A percentile compares a stretch with the other conserved stretches of the same genome.
phyloP scores from a whole-genome alignment of 192 early-diverging fungal genomes.

The Radiomyces spectabilis region DNA sequence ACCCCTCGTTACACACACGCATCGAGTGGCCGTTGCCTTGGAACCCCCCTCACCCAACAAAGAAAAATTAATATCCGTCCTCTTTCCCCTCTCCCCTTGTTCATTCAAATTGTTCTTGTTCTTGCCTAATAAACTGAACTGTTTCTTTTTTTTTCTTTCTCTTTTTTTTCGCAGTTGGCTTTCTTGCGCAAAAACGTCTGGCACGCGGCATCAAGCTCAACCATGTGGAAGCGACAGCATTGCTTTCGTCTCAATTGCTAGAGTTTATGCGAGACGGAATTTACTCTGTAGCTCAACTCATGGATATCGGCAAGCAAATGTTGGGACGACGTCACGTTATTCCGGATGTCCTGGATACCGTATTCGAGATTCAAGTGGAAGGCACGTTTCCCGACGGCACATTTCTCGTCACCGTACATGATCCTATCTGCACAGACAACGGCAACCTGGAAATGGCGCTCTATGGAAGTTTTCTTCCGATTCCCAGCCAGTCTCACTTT shows the following conservation, averaged over 20 bases:
- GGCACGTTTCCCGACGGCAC: constrained; percentile 87
- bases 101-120: not conserved
- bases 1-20: no score
- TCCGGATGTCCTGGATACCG: constrained; percentile 51
- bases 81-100: no score
- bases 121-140: no score
- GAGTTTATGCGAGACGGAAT: constrained; percentile 87
- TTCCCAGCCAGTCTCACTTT: constrained; percentile 55
- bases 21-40: no score
- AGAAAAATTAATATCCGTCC: no score
- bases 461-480: constrained; percentile 78
- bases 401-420: constrained; percentile 89
- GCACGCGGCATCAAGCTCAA: constrained; percentile 83
- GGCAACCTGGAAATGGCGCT: constrained; percentile 81
- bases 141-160: no score
- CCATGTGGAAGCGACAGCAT: constrained; percentile 71
- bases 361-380: constrained; percentile 81
- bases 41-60: no score
- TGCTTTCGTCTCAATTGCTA: constrained; percentile 74
- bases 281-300: constrained; percentile 76
- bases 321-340: constrained; percentile 80
- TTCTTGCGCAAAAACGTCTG: constrained; percentile 79
- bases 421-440: constrained; percentile 78
- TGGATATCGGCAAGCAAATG: constrained; percentile 74
- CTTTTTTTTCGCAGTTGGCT: constrained; percentile 52